These are phyloP conservation scores for Wickerhamomyces xylosicus DNA, from an alignment of 805 yeast species.

Conservation along the genomic window DNA sequence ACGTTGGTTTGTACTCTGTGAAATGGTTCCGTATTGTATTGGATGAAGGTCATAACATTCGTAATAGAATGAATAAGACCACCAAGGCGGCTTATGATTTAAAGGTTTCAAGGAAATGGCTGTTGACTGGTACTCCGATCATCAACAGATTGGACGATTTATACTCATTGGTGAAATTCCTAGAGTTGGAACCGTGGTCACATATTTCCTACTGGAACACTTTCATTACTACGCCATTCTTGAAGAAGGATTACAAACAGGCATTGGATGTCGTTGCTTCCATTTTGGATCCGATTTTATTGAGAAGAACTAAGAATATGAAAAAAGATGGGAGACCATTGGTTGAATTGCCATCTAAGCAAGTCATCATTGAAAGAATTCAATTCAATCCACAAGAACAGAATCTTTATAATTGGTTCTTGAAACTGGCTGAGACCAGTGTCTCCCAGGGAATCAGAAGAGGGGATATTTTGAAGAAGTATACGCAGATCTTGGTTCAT, in stretches of 20 bases:
- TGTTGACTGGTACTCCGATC: conserved; percentile 88
- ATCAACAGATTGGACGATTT: conserved; percentile 82
- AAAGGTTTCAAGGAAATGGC: conserved; percentile 65
- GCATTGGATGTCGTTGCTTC: conserved; percentile 82
- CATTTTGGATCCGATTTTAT: conserved; percentile 69
- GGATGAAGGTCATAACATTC: conserved; percentile 87
- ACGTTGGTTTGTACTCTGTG: conserved; percentile 56
- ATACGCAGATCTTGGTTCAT: conserved; percentile 73
- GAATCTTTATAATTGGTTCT: conserved; percentile 56
- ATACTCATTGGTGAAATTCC: conserved; percentile 63
- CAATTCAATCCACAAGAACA: conserved; percentile 58
- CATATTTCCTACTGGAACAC: conserved; percentile 80
- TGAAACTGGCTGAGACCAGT: conserved; percentile 52
- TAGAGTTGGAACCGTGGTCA: conserved; percentile 84
- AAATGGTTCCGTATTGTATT: conserved; percentile 67
- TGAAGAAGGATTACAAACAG: conserved; percentile 53
- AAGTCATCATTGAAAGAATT: conserved; percentile 57
- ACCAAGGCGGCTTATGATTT: conserved; percentile 68
- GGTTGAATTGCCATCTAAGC: conserved; percentile 70
- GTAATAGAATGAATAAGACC: conserved; percentile 70
- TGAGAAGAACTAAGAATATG: conserved; percentile 84
- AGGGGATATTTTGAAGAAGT: conserved; percentile 64
- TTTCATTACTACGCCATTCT: conserved; percentile 77
- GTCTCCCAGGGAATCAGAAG: conserved; percentile 46
- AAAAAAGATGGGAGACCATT: conserved; percentile 65